Base-by-base conservation (phyloP, 2,329 filamentous ascomycete genomes). In the Exophiala calicioides region DNA sequence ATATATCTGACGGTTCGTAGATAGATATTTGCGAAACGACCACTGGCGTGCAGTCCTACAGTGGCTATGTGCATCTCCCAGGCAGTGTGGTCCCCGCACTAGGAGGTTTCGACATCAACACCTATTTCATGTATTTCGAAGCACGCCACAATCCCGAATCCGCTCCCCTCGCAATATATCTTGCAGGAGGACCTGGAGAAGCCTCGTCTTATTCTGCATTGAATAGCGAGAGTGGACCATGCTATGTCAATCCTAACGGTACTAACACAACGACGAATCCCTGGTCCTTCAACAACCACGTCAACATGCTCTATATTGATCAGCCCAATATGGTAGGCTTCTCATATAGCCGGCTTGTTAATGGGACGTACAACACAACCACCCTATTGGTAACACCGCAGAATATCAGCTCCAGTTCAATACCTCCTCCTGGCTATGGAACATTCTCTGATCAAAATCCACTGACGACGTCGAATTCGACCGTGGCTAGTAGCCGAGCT, bases 251-350 rank as follows among this genome's bases (percentile, higher is more conserved):
- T 29, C 64, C 67, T 31, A 74, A 78, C 29, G 74, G 73, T 32
- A 76, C 79, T 59, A 64, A 62, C 12, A 72, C 73, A 0, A 62
- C 64, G 10, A 54, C 70, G 13, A 85, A 84, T 54, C 77, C 79
- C 0, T 80, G 76, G 65, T 79, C 79, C 1, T 85, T 80, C 78
- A 81, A 79, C 48, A 78, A 79, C 53, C 73, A 77, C 16, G 77
- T 39, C 44, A 62, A 62, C 30, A 60, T 63, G 32, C 75, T 87
- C 5, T 87, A 84, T 63, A 77, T 87, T 54, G 83, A 87, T 55
- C 78, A 86, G 62, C 84, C 79, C 8, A 75, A 72, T 9, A 73
- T 76, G 33, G 74, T 78, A 2, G 80, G 80, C 0, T 77, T 81
- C 57, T 79, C 74, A 4, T 82, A 81, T 59, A 70, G 71, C 30